Conservation (phyloP, 768 basidiomycete genomes). For the Fomitopsis pulvina region DNA sequence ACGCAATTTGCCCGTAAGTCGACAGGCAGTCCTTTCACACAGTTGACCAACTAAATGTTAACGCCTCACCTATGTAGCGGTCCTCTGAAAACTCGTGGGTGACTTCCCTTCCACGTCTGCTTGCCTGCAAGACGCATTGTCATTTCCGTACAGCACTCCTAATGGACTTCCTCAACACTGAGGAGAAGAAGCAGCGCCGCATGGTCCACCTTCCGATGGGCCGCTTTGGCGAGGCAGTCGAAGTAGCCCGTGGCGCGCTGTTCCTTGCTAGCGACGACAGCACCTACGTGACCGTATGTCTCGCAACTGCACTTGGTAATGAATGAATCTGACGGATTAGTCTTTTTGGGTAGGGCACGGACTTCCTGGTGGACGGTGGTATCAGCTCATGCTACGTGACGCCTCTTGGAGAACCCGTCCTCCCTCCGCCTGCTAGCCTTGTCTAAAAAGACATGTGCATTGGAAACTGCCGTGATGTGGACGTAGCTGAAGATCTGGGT, state of each 20-base stretch:
- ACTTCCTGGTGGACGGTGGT: slow-evolving; percentile 96
- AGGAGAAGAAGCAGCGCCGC: slow-evolving; percentile 90
- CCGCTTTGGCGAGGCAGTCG: slow-evolving; percentile 94
- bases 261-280: slow-evolving; percentile 96
- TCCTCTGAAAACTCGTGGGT: slow-evolving; percentile 88
- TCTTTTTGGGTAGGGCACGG: slow-evolving; percentile 60
- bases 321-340: too few species aligned
- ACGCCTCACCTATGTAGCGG: slow-evolving; percentile 45
- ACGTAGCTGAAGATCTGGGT: not conserved
- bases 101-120: not conserved
- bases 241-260: slow-evolving; percentile 86
- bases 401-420: slow-evolving; percentile 65
- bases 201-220: slow-evolving; percentile 93
- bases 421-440: slow-evolving; percentile 68
- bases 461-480: too few species aligned
- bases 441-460: slow-evolving; percentile 17
- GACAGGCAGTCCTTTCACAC: not conserved
- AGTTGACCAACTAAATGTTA: not conserved
- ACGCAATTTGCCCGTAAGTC: slow-evolving; percentile 91
- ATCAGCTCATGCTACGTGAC: slow-evolving; percentile 92
- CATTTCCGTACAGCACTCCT: slow-evolving; percentile 58
- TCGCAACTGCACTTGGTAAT: not conserved
- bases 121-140: too few species aligned
- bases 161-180: slow-evolving; percentile 97
- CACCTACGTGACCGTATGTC: slow-evolving; percentile 86